phyloP scores from a whole-genome alignment of 495 filamentous ascomycete species.

The Geopyxis carbonaria region DNA sequence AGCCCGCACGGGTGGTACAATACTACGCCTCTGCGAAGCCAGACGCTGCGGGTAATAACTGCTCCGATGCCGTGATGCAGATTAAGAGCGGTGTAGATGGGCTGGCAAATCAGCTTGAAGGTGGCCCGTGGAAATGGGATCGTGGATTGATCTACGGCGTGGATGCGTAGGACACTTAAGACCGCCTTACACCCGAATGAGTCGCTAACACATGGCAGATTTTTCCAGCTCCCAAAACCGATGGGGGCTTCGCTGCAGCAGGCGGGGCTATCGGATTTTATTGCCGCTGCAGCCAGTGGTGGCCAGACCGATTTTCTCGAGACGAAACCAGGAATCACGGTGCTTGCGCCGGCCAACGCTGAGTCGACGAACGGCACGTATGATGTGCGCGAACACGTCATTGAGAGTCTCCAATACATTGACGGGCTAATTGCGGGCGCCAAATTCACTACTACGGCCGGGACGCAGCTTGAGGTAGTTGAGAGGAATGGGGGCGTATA shows the following conservation, averaged over 20 bases:
- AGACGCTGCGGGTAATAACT: no score
- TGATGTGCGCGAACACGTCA: background rate
- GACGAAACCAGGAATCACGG: background rate
- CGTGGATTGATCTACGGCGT: constrained; percentile 1
- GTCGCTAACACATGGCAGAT: constrained; percentile 1
- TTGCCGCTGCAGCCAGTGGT: no score
- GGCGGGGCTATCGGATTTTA: background rate
- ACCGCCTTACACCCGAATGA: background rate
- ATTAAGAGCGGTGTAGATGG: background rate
- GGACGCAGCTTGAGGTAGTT: background rate
- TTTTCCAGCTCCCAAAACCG: background rate
- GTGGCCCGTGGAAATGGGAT: constrained; percentile 1
- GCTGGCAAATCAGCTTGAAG: background rate
- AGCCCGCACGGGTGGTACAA: background rate
- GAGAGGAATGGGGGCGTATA: background rate
- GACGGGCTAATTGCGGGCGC: background rate
- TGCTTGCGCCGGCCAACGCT: background rate
- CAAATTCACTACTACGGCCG: background rate
- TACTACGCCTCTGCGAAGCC: background rate
- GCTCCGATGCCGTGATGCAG: background rate
- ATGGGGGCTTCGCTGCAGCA: background rate
- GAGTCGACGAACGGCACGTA: background rate
- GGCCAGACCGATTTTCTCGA: background rate
- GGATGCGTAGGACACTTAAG: background rate
- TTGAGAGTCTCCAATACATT: background rate